Conservation (phyloP, 2,329 filamentous ascomycete genomes). For the Penicillium sp. region DNA sequence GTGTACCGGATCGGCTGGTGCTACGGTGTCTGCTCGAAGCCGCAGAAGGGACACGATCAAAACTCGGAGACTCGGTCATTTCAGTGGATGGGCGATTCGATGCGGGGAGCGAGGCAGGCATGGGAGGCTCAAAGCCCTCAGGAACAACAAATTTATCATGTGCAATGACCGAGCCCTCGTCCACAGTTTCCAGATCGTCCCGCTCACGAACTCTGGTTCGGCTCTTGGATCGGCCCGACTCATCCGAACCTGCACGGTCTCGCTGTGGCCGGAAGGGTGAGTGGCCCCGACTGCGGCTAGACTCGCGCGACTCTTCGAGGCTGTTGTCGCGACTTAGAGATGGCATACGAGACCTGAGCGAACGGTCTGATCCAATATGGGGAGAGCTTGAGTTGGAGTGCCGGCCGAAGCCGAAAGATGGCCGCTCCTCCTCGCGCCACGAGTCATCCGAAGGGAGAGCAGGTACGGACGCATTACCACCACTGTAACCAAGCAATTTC, state of each 20-base stretch:
- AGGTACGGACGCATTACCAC: slow-evolving; percentile 39
- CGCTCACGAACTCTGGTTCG: slow-evolving; percentile 53
- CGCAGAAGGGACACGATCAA: slow-evolving; percentile 41
- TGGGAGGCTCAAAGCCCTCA: slow-evolving; percentile 27
- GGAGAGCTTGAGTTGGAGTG: slow-evolving; percentile 43
- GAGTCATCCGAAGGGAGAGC: slow-evolving; percentile 35
- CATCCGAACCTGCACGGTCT: slow-evolving; percentile 57
- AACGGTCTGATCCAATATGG: slow-evolving; percentile 32
- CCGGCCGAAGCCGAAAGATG: slow-evolving; percentile 31
- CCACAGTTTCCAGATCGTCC: slow-evolving; percentile 55
- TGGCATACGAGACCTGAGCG: slow-evolving; percentile 29
- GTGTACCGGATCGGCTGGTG: slow-evolving; percentile 38
- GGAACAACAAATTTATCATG: slow-evolving; percentile 29
- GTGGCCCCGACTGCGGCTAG: slow-evolving; percentile 35
- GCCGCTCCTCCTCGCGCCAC: slow-evolving; percentile 40
- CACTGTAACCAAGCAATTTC: slow-evolving; percentile 44
- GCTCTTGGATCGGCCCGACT: slow-evolving; percentile 55
- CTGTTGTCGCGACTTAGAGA: slow-evolving; percentile 31
- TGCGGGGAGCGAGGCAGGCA: slow-evolving; percentile 30
- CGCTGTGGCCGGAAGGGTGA: slow-evolving; percentile 45
- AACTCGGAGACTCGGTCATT: slow-evolving; percentile 24
- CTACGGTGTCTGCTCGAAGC: slow-evolving; percentile 42
- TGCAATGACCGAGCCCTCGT: slow-evolving; percentile 43
- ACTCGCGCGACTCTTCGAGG: slow-evolving; percentile 38
- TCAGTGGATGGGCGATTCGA: slow-evolving; percentile 42